These are phyloP conservation scores for Rhizoctonia solani DNA, from an alignment of 1,284 basidiomycete genomes.

Conservation along the genomic window DNA sequence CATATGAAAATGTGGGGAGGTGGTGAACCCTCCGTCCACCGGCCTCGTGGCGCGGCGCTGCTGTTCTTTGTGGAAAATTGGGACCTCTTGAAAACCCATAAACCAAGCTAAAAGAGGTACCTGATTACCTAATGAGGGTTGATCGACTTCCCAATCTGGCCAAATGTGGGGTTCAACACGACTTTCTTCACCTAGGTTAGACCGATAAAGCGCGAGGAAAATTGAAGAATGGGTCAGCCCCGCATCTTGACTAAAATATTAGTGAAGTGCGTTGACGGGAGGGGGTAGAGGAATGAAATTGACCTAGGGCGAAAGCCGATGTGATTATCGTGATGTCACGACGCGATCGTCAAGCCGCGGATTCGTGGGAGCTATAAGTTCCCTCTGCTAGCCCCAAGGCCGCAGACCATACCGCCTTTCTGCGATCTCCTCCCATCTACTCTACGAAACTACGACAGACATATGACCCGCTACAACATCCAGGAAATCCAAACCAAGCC, in stretches of 20 bases:
- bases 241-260: conserved; percentile 1
- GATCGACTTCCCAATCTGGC: neutral
- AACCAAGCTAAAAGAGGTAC: neutral
- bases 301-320: conserved; percentile 1
- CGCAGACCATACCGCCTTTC: neutral
- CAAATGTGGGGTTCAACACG: neutral
- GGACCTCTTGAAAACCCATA: too few relatives aligned
- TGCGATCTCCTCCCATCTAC: conserved; percentile 2
- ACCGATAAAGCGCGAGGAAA: neutral
- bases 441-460: neutral
- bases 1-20: too few relatives aligned
- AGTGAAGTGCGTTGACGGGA: neutral
- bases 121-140: conserved; percentile 5
- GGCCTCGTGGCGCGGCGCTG: too few relatives aligned
- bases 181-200: neutral
- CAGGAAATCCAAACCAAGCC: conserved; percentile 60
- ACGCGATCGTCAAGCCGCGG: neutral
- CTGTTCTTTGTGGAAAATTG: too few relatives aligned
- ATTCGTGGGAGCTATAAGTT: conserved; percentile 35
- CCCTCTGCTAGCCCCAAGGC: too few relatives aligned
- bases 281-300: neutral
- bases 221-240: neutral
- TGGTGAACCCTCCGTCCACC: too few relatives aligned
- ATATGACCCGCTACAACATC: conserved; percentile 37
- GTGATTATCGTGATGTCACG: conserved; percentile 27